Evolutionary conservation across 2,329 filamentous ascomycete genomes (phyloP).

Genomic region (Venturia oleaginea): DNA sequence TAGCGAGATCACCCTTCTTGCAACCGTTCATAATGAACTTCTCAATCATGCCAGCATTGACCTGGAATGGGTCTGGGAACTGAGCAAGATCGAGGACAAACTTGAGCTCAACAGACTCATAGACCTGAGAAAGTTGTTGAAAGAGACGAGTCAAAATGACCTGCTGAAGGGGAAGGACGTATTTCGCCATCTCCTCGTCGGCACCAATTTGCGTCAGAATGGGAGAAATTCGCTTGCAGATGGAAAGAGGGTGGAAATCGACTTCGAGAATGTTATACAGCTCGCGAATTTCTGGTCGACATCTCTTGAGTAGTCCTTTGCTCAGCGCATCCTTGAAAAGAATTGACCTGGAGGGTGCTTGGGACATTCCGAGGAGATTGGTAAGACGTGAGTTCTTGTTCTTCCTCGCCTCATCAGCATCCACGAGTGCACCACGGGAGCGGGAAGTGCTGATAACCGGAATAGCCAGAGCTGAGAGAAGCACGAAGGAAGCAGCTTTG

Average conservation of each 20-base stretch:
- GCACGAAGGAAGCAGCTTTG: constrained; percentile 89
- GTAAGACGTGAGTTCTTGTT: constrained; percentile 98
- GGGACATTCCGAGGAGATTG: constrained; percentile 87
- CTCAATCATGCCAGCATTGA: constrained; percentile 82
- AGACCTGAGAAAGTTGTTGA: constrained; percentile 97
- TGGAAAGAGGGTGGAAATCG: constrained; percentile 96
- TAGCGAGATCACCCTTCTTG: constrained; percentile 97
- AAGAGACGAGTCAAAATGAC: constrained; percentile 97
- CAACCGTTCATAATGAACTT: constrained; percentile 99
- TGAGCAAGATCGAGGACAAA: constrained; percentile 91
- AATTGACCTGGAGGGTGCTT: constrained; percentile 76
- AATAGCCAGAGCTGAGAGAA: constrained; percentile 91
- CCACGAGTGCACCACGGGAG: constrained; percentile 89
- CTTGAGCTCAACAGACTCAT: constrained; percentile 90
- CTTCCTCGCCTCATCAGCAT: constrained; percentile 94
- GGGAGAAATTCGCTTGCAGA: constrained; percentile 97
- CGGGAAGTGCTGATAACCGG: constrained; percentile 98
- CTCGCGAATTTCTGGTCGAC: constrained; percentile 87
- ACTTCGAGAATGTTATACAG: constrained; percentile 98
- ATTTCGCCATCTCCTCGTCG: constrained; percentile 94
- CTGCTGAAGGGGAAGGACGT: constrained; percentile 90
- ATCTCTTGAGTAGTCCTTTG: constrained; percentile 89
- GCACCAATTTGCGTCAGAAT: constrained; percentile 89
- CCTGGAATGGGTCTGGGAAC: constrained; percentile 95
- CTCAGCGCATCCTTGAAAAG: constrained; percentile 94